Evolutionary conservation across 768 basidiomycete species (phyloP).

Genomic region (Ramaria sp.): DNA sequence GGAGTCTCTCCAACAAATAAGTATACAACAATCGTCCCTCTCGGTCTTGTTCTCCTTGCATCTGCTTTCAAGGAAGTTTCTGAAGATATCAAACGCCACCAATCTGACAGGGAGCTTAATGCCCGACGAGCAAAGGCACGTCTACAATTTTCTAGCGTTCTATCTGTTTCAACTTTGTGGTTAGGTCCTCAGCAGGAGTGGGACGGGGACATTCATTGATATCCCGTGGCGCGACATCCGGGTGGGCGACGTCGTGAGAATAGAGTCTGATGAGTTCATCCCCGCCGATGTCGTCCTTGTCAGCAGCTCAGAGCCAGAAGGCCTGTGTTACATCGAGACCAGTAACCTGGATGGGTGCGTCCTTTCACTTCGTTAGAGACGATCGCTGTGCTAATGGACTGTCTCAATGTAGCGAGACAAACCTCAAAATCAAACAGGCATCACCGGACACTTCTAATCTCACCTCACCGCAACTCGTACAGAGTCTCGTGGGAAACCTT

Average conservation of each 20-base stretch:
- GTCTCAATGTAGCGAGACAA: constrained; percentile 63
- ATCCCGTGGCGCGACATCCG: constrained; percentile 82
- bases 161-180: constrained; percentile 6
- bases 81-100: constrained; percentile 96
- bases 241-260: constrained; percentile 86
- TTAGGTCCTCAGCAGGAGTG: constrained; percentile 8
- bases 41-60: constrained; percentile 79
- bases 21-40: constrained; percentile 91
- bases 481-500: constrained; percentile 66
- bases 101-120: constrained; percentile 89
- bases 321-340: constrained; percentile 95
- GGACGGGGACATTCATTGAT: constrained; percentile 44
- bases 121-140: constrained; percentile 57
- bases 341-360: constrained; percentile 90
- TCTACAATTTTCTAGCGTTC: constrained; percentile 39
- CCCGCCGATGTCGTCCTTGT: constrained; percentile 88
- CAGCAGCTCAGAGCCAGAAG: constrained; percentile 90
- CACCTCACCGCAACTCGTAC: constrained; percentile 66
- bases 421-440: constrained; percentile 97
- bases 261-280: constrained; percentile 90
- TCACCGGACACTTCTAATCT: constrained; percentile 70
- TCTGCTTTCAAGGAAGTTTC: constrained; percentile 94
- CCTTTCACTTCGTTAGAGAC: constrained; percentile 8
- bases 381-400: not conserved
- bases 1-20: constrained; percentile 92